Conservation (phyloP, 371 early-diverging fungal genomes). For the Zychaea mexicana region DNA sequence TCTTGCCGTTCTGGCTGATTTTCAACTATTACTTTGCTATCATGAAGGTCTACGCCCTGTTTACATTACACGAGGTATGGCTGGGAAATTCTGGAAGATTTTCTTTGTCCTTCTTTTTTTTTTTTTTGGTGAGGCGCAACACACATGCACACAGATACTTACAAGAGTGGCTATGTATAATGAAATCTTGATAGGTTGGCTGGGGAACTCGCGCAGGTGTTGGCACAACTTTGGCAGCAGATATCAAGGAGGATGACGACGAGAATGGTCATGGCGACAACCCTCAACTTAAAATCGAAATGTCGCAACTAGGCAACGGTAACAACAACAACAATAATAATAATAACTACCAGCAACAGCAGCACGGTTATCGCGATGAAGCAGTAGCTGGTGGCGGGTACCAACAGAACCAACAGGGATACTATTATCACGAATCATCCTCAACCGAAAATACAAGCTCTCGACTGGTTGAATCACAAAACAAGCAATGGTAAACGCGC, state of each 20-base stretch:
- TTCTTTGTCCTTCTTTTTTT: constrained; percentile 8
- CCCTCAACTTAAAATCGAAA: constrained; percentile 33
- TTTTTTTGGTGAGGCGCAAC: background rate
- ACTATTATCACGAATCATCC: background rate
- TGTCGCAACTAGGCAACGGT: constrained; percentile 19
- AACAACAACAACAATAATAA: constrained; percentile 5
- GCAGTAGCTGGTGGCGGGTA: background rate
- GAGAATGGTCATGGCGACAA: constrained; percentile 6
- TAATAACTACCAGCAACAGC: constrained; percentile 8
- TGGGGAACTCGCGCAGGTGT: constrained; percentile 63
- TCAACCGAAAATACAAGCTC: background rate
- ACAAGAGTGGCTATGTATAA: no score
- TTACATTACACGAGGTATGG: constrained; percentile 60
- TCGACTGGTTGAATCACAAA: background rate
- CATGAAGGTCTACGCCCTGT: constrained; percentile 65
- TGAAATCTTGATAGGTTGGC: constrained; percentile 41
- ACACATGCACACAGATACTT: background rate
- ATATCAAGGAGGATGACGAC: constrained; percentile 30
- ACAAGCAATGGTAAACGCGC: background rate
- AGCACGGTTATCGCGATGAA: constrained; percentile 4
- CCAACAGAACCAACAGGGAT: background rate
- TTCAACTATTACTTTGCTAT: constrained; percentile 69
- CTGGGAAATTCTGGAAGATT: background rate
- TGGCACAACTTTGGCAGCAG: constrained; percentile 41
- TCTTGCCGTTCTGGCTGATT: constrained; percentile 63